Evolutionary conservation across 2,329 filamentous ascomycete genomes (phyloP), one percentile per base, ranked within the genome.

Genomic region (Metarhizium humberi): DNA sequence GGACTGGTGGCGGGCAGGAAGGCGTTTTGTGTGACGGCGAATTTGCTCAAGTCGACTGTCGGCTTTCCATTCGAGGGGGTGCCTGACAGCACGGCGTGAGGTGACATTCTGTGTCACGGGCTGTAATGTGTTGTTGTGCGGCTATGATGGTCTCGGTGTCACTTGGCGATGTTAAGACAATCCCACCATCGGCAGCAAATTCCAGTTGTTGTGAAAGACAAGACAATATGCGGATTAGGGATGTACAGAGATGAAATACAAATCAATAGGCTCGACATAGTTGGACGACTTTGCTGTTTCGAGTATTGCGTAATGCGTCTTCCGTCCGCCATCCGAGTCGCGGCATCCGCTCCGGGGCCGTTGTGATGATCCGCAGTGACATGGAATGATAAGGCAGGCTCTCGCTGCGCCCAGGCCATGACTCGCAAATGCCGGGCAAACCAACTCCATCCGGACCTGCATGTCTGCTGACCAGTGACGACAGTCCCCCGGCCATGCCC

Each of bases 1-100:
- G 90, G 91, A n/a, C 79, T 73, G 20, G 86, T 72, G 18, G 84
- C 74, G 0, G 91, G 89, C 5, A 96, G 79, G 67, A 96, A 96
- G 42, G 90, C 91, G 69, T 89, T 82, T 25, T 75, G 67, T 2
- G 74, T 71, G 30, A 78, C 65, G 25, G 65, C 64, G 51, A 71
- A 77, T 48, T 68, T 66, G 34, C 61, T 58, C 18, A 75, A 58
- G 49, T 72, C 66, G 11, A 64, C 54, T 0, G 61, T 57, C 36
- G 57, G 57, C 55, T 46, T 40, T 32, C 63, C 59, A 42, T 57
- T 56, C 14, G 54, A 51, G 0, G 61, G 56, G 5, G 59, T 46
- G 20, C 61, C 56, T 18, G 60, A 55, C 4, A 59, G 55, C 16
- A 75, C 60, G 8, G 72, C 73, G 63, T 75, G 74, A 40, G 73